Conservation (phyloP, 2,329 filamentous ascomycete species). For the Hymenoscyphus scutula region DNA sequence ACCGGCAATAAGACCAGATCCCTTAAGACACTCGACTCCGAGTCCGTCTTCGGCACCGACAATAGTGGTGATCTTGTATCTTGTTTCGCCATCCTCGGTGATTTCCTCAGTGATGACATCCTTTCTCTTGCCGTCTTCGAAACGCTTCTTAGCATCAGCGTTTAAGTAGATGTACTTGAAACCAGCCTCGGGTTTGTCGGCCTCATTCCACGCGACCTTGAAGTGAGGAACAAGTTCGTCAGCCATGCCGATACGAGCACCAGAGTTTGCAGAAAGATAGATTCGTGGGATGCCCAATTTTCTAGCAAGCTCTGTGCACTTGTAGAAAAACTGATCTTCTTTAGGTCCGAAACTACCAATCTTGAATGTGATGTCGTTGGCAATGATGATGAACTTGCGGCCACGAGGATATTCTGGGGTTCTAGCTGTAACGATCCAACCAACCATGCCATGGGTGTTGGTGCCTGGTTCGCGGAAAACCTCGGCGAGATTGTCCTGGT, state of each 20-base stretch:
- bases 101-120: slow-evolving; percentile 87
- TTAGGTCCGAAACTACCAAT: slow-evolving; percentile 96
- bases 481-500: slow-evolving; percentile 86
- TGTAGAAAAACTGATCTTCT: slow-evolving; percentile 98
- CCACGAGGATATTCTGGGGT: slow-evolving; percentile 95
- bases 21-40: slow-evolving; percentile 94
- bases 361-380: slow-evolving; percentile 99
- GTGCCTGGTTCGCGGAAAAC: slow-evolving; percentile 93
- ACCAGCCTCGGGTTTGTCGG: slow-evolving; percentile 74
- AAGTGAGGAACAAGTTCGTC: slow-evolving; percentile 97
- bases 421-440: slow-evolving; percentile 91
- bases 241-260: slow-evolving; percentile 93
- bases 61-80: slow-evolving; percentile 91
- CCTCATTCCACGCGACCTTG: slow-evolving; percentile 94
- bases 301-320: slow-evolving; percentile 94
- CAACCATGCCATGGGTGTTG: slow-evolving; percentile 97
- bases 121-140: slow-evolving; percentile 72
- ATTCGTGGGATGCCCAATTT: slow-evolving; percentile 94
- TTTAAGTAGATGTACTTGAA: slow-evolving; percentile 98
- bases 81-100: slow-evolving; percentile 80
- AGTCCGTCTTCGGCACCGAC: slow-evolving; percentile 92
- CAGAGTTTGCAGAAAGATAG: slow-evolving; percentile 97
- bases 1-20: slow-evolving; percentile 96
- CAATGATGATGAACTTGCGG: slow-evolving; percentile 89
- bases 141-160: slow-evolving; percentile 79